Evolutionary conservation across 257 asterid genomes (phyloP).

Genomic region (Capsicum rhomboideum): DNA sequence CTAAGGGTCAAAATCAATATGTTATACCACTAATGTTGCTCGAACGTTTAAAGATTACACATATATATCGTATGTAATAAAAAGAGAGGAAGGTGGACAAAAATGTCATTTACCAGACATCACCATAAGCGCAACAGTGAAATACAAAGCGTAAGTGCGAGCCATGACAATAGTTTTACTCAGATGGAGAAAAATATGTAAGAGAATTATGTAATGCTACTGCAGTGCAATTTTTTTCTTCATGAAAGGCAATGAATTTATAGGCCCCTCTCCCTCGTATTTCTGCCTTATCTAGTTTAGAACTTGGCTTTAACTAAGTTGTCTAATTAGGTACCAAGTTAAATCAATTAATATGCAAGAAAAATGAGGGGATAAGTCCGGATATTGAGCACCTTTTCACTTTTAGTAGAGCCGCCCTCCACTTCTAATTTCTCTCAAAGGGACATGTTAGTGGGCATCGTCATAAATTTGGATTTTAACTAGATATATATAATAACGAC

Average conservation of each 20-base stretch:
- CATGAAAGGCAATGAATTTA: background rate
- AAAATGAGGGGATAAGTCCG: background rate
- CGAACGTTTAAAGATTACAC: background rate
- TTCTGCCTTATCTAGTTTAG: background rate
- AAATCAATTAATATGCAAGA: too few species aligned
- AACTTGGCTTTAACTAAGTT: background rate
- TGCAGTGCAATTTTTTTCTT: background rate
- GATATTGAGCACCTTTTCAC: background rate
- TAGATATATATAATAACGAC: background rate
- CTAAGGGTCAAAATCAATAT: background rate
- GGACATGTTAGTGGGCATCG: background rate
- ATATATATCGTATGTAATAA: background rate
- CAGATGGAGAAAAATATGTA: background rate
- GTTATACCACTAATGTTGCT: background rate
- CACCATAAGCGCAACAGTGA: background rate
- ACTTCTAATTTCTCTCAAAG: background rate
- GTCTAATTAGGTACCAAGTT: background rate
- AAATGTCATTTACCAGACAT: background rate
- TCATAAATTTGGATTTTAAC: background rate
- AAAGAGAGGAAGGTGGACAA: background rate
- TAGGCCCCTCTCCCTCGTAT: background rate
- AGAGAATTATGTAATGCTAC: background rate
- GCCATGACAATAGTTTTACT: background rate
- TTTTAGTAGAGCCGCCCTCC: background rate
- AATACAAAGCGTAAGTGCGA: background rate